Base-by-base conservation (phyloP, 352 stramenopile genomes). In the Saprolegnia diclina region DNA sequence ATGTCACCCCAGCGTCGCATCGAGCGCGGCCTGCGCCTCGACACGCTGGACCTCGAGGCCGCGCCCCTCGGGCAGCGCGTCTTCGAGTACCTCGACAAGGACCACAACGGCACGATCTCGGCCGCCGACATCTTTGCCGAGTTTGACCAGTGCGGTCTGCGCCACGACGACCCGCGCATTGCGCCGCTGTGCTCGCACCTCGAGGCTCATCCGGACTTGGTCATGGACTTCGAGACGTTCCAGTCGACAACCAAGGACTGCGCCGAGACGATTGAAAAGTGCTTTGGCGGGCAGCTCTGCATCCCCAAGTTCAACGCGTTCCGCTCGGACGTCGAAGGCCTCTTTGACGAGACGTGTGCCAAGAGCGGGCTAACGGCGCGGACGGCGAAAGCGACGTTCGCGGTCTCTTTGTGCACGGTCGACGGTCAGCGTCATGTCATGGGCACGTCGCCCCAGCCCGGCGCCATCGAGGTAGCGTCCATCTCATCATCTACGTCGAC, bases 321-420 rank as follows among this genome's bases (percentile, higher is more conserved):
- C 14, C 44, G 44, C 42, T 14, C 32, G 5, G 19, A 48, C 21
- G 57, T 55, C 22, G 38, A 65, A 6, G 10, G 4, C 5, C 13
- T 65, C 13, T 21, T 65, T 5, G 57, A 65, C 11, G n/a, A 65
- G 32, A 65, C 44, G 26, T 65, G 38, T 21, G 42, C 42, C 42
- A 48, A 48, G 42, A n/a, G 42, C 44, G 40, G 13, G 9, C 26
- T 63, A 3, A 21, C 9, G 35, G 35, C 16, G 35, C 21, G 29
- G 29, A 63, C 19, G n/a, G 1, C 35, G 13, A 48, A 21, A 4
- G 22, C 32, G 40, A 55, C 38, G 65, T 80, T 79, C 54, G 75
- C 40, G 1, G 56, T 82, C 16, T 72, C 67, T 16, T 45, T 81
- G 32, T 78, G 71, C 55, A 75, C 71, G 3, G 56, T 79, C 29